phyloP scores from a whole-genome alignment of 2,329 filamentous ascomycete genomes.

The Aspergillus fumigatiaffinis region DNA sequence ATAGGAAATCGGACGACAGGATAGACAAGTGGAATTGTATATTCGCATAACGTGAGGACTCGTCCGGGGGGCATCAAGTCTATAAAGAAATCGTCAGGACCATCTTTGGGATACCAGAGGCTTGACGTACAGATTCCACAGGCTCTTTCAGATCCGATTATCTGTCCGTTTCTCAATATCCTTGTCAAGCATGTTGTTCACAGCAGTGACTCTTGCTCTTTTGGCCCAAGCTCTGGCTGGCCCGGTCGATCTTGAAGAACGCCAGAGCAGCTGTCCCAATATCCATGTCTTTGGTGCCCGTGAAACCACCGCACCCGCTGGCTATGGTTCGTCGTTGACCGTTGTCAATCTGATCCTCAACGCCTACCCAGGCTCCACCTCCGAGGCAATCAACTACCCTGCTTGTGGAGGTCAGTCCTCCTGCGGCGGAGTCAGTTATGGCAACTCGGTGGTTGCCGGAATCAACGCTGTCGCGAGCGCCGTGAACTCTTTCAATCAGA shows the following conservation, averaged over 20 bases:
- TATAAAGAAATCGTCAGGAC: neutral
- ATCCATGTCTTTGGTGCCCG: conserved; percentile 52
- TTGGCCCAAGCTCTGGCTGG: conserved; percentile 3
- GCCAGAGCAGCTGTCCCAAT: conserved; percentile 36
- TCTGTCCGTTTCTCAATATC: neutral
- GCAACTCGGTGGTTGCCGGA: conserved; percentile 55
- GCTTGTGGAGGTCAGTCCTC: conserved; percentile 59
- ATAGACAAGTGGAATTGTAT: neutral
- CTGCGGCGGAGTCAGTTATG: conserved; percentile 59
- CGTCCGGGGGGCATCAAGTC: neutral
- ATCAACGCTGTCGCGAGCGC: conserved; percentile 56
- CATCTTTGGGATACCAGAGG: neutral
- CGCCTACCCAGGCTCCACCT: conserved; percentile 49
- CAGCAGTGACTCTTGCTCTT: neutral
- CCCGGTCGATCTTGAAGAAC: conserved; percentile 9
- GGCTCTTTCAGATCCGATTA: neutral
- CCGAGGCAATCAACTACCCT: conserved; percentile 56
- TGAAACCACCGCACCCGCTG: conserved; percentile 47
- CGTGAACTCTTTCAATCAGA: conserved; percentile 55
- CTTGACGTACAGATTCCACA: neutral
- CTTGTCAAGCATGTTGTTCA: neutral
- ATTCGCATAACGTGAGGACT: neutral
- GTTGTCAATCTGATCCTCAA: conserved; percentile 50
- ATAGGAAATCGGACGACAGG: neutral
- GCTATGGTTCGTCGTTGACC: conserved; percentile 49